These are phyloP conservation scores for Sorghum bicolor DNA, from an alignment of 176 grass and related monocot genomes.

Conservation along the genomic window Sorghum_bicolor_NCBIv3 NC_012871.2:70126501-70127000, in stretches of 20 bases:
- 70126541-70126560: constrained; percentile 73
- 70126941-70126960: constrained; percentile 83
- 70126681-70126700: constrained; percentile 85
- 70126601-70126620: constrained; percentile 66
- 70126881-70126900: constrained; percentile 96
- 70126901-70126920: constrained; percentile 95
- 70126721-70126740: constrained; percentile 8
- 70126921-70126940: constrained; percentile 86
- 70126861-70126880: constrained; percentile 56
- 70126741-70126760: constrained; percentile 20
- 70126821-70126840: constrained; percentile 15
- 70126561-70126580: constrained; percentile 71
- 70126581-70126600: constrained; percentile 70
- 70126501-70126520: neutral
- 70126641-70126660: constrained; percentile 92
- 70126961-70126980: constrained; percentile 89
- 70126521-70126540: constrained; percentile 17
- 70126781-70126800: neutral
- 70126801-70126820: neutral
- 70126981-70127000: constrained; percentile 97
- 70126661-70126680: constrained; percentile 86
- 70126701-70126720: constrained; percentile 95
- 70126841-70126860: constrained; percentile 20
- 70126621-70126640: constrained; percentile 62
- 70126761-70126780: neutral